Conservation (phyloP, 345 rosid species). For the Psidium friedrichsthalianum region DNA sequence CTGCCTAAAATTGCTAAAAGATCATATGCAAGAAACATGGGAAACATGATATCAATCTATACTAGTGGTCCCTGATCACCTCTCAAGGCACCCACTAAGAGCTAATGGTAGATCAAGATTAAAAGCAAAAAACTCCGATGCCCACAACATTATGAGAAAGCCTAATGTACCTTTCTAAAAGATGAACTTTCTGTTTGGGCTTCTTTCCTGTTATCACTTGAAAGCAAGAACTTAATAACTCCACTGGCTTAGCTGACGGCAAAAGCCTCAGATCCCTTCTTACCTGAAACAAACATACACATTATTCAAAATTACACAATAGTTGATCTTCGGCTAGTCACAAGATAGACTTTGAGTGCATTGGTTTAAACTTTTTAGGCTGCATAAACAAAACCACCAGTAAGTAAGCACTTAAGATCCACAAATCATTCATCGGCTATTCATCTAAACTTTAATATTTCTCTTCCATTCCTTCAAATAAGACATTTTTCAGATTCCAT, state of each 20-base stretch:
- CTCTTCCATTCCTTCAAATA: background rate
- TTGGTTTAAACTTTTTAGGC: background rate
- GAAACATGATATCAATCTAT: background rate
- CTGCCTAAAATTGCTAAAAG: background rate
- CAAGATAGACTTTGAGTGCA: background rate
- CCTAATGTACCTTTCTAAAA: constrained; percentile 56
- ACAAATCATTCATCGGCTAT: background rate
- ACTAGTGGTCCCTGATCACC: background rate
- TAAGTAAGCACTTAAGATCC: background rate
- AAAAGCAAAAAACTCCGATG: background rate
- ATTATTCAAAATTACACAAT: background rate
- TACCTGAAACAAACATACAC: constrained; percentile 30
- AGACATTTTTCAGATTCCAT: background rate
- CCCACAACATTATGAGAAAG: background rate
- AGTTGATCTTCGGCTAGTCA: background rate
- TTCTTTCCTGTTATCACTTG: constrained; percentile 44
- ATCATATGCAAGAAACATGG: background rate
- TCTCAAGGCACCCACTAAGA: background rate
- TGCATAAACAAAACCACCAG: background rate
- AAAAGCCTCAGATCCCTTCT: constrained; percentile 80
- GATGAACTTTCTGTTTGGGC: constrained; percentile 60
- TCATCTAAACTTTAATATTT: background rate
- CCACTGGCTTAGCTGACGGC: constrained; percentile 52
- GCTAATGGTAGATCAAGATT: background rate
- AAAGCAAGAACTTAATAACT: constrained; percentile 54